Evolutionary conservation across 495 filamentous ascomycete species (phyloP), one percentile per base, ranked within the genome.

Genomic region (Thermothielavioides terrestris): DNA sequence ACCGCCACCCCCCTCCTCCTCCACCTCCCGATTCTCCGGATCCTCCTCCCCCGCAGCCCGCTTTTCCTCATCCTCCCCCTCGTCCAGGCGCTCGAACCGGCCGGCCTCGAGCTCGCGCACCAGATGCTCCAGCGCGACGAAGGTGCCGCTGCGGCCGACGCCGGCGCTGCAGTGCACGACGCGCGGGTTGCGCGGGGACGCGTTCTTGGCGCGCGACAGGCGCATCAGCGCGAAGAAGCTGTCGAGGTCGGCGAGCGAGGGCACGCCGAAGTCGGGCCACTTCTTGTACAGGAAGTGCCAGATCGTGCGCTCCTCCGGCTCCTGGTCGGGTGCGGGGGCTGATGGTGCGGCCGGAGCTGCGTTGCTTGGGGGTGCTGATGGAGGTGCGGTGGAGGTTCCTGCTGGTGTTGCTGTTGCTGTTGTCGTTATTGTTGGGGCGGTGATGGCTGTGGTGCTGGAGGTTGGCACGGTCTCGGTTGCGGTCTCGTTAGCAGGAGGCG

Each of bases 121-220:
- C 39, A 99, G 77, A 59, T 91, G 85, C 66, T 96, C 94, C 8
- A 99, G 79, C 4, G 89, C 85, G 54, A 99, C 92, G 61, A 97
- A 99, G 0, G 92, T 97, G 42, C 92, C 92, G 15, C 85, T 90
- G 43, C 92, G 82, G 20, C 92, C 92, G 10, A 99, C 94, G 31
- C 92, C 92, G 20, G 92, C 92, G 56, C 85, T 89, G 68, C 90
- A 96, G 63, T 97, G 92, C 17, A 97, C 80, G 46, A 97, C 81
- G 31, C 91, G 83, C 7, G 92, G 89, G 57, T 87, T 94, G 10
- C 75, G 66, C 3, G 69, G 62, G n/a, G 65, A 66, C 6, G 69
- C 68, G 56, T 83, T 86, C 63, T 88, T 85, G 50, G 79, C 77
- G 34, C 80, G 78, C 3, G 88, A 91, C 28, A 89, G 66, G 34